Conservation (phyloP, 129 eudicot genomes). For the Pulicaria dysenterica region DNA sequence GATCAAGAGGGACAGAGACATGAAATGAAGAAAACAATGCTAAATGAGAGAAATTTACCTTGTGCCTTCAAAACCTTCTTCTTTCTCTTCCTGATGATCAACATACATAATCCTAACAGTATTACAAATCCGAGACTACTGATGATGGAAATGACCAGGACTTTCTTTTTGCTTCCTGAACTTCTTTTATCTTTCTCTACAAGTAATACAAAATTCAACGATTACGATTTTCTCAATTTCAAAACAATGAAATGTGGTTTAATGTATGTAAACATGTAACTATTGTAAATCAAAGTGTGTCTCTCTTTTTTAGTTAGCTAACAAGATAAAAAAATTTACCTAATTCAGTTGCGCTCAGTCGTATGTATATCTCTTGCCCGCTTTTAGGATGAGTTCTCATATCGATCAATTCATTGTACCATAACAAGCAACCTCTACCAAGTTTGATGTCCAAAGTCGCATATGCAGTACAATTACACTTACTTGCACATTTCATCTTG, state of each 20-base stretch:
- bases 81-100: conserved; percentile 4
- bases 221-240: neutral
- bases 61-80: neutral
- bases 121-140: neutral
- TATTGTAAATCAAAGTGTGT: neutral
- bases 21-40: neutral
- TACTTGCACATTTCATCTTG: conserved; percentile 17
- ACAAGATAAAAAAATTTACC: neutral
- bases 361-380: conserved; percentile 33
- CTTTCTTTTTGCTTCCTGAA: neutral
- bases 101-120: conserved; percentile 6
- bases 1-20: neutral
- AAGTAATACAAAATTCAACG: neutral
- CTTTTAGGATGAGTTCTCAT: conserved; percentile 10
- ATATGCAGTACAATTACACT: conserved; percentile 44
- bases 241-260: neutral
- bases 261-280: neutral
- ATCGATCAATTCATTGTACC: conserved; percentile 35
- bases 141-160: neutral
- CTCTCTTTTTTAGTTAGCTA: neutral
- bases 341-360: conserved; percentile 25
- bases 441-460: conserved; percentile 30
- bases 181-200: conserved; percentile 3
- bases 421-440: conserved; percentile 37
- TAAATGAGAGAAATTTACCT: conserved; percentile 10